Percentiles rank a stretch among this genome's conserved stretches.
Conservation (phyloP, 345 rosid genomes). For the Moringa oleifera region DNA sequence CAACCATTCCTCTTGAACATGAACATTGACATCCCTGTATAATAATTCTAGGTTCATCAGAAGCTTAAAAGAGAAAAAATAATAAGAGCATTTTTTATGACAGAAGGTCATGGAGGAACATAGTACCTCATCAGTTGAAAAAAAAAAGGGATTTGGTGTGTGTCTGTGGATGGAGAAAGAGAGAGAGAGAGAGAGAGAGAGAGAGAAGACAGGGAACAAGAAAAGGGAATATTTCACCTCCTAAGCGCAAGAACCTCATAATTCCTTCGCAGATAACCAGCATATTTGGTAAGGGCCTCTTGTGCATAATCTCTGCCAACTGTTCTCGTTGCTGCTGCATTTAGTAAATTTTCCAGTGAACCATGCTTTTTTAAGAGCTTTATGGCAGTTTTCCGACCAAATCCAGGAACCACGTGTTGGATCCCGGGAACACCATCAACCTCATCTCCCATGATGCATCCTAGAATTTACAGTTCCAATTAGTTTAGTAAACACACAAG, state of each 20-base stretch:
- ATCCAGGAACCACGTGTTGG: slow-evolving; percentile 74
- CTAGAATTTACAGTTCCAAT: slow-evolving; percentile 24
- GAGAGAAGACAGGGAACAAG: not conserved
- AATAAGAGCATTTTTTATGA: not conserved
- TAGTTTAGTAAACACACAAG: not conserved
- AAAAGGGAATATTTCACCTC: slow-evolving; percentile 34
- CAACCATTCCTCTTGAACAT: slow-evolving; percentile 76
- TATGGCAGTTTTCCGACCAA: slow-evolving; percentile 80
- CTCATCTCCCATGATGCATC: slow-evolving; percentile 87
- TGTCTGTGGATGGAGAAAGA: not conserved
- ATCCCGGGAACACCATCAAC: slow-evolving; percentile 92
- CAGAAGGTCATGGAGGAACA: not conserved
- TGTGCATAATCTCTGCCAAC: slow-evolving; percentile 79
- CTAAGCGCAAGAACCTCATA: slow-evolving; percentile 78
- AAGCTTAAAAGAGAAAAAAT: slow-evolving; percentile 2
- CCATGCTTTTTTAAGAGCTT: slow-evolving; percentile 85
- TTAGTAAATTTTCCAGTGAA: slow-evolving; percentile 74
- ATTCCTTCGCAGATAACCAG: slow-evolving; percentile 78
- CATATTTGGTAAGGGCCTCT: slow-evolving; percentile 79
- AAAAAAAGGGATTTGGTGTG: no score
- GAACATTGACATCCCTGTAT: slow-evolving; percentile 66
- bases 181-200: slow-evolving; percentile 1
- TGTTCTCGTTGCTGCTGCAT: slow-evolving; percentile 77
- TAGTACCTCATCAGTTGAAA: not conserved
- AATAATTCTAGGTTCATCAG: not conserved